phyloP scores from a whole-genome alignment of 2,329 filamentous ascomycete genomes.

The Fusarium xylarioides region DNA sequence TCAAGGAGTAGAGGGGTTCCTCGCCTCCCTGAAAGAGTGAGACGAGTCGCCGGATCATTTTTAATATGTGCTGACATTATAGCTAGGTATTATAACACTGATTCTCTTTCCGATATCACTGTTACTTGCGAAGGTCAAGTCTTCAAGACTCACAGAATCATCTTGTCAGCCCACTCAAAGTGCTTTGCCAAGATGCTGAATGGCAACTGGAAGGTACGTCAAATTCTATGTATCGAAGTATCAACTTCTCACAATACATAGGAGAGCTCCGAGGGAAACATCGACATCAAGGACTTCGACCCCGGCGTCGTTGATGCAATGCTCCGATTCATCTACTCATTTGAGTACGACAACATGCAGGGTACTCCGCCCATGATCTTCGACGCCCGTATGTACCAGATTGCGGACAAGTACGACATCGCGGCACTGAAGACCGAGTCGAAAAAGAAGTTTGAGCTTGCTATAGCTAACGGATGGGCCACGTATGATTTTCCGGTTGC shows the following conservation, averaged over 20 bases:
- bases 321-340: neutral
- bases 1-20: neutral
- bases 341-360: neutral
- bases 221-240: no score
- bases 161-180: neutral
- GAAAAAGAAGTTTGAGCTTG: neutral
- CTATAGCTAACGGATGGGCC: neutral
- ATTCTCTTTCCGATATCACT: neutral
- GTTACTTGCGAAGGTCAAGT: neutral
- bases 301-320: neutral
- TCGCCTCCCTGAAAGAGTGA: rapidly evolving
- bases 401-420: neutral
- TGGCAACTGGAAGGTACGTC: conserved; percentile 4
- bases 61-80: neutral
- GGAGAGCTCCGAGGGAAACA: neutral
- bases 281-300: neutral
- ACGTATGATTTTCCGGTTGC: neutral
- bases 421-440: rapidly evolving
- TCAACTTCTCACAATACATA: neutral
- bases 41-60: no score
- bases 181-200: neutral
- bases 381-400: neutral
- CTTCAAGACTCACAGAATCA: conserved; percentile 1
- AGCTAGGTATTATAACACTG: neutral
- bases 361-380: neutral